Conservation (phyloP, 1,139 yeast species). For the Geotrichum carabidarum region DNA sequence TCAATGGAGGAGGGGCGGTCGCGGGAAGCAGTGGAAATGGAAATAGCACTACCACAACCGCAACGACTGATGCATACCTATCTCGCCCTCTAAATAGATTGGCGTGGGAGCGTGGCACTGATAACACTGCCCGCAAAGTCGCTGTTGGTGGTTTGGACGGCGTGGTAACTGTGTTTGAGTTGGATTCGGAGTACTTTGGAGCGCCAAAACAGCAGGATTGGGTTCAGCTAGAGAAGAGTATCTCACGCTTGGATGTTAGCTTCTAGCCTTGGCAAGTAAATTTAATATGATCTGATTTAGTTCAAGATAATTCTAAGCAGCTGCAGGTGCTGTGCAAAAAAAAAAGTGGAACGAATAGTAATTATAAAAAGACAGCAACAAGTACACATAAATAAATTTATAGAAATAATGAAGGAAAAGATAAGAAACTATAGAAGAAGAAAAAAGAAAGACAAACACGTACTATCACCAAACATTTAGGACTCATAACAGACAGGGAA, state of each 20-base stretch:
- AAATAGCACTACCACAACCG: background rate
- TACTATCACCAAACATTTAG: background rate
- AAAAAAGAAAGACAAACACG: conserved; percentile 5
- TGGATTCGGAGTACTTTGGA: conserved; percentile 24
- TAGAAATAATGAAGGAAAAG: background rate
- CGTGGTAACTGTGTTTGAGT: conserved; percentile 33
- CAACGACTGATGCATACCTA: conserved; percentile 6
- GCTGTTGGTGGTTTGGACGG: conserved; percentile 41
- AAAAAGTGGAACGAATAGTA: background rate
- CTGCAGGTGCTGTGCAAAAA: background rate
- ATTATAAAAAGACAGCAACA: background rate
- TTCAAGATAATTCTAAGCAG: too few species aligned
- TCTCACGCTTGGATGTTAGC: conserved; percentile 1
- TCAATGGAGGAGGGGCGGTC: background rate
- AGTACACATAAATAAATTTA: background rate
- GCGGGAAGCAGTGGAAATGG: background rate
- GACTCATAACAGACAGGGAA: background rate
- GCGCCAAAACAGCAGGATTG: conserved; percentile 23
- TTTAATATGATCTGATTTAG: too few species aligned
- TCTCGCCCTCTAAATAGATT: conserved; percentile 16
- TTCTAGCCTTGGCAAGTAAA: background rate
- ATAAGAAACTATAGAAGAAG: background rate
- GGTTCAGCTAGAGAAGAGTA: conserved; percentile 17
- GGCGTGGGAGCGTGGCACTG: conserved; percentile 21
- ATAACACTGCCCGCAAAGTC: conserved; percentile 30